Base-by-base conservation (phyloP, 1,139 yeast species). In the Saccharomyces hybrid region DNA sequence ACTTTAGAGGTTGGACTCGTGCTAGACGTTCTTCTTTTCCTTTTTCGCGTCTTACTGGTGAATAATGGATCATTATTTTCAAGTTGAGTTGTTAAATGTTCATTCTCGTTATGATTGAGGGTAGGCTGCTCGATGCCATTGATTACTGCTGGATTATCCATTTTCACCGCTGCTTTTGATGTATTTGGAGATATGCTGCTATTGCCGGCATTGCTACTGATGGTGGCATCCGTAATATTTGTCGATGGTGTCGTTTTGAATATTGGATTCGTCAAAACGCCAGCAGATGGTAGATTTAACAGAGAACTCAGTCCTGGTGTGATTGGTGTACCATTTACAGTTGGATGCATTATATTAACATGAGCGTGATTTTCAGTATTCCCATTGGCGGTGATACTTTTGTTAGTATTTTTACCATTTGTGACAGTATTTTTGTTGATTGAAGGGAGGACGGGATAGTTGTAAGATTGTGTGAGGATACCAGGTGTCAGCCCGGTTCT, bases 401-500 rank as follows among this genome's bases (percentile, higher is more conserved):
- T 52, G 25, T 44, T 55, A 31, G 53, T 56, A 38, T 57, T 67
- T 13, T 58, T 63, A 53, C 57, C 65, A 13, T 38, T 38, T 0
- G 82, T 81, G 1, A 80, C 77, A n/a, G 73, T 70, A 28, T 76
- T 60, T 1, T 79, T 80, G 0, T 47, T 51, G 75, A 76, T 6
- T 70, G 68, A 54, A 57, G 74, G 51, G 64, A 66, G 27, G 68
- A 73, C 41, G 52, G 60, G 55, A 61, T 53, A 48, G 25, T 64
- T 67, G 20, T 63, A 61, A 28, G 55, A 38, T 16, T 57, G 52
- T 3, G 55, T 57, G 54, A 61, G 48, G 11, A 51, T 73, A 2
- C 77, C 77, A 1, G 82, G 82, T 0, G 90, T 83, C 41, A 84
- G 67, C 0, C 91, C 91, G 0, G 87, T 76, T 57, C 93, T 74